Conservation (phyloP, 257 asterid species). For the Solanum okadae region DNA sequence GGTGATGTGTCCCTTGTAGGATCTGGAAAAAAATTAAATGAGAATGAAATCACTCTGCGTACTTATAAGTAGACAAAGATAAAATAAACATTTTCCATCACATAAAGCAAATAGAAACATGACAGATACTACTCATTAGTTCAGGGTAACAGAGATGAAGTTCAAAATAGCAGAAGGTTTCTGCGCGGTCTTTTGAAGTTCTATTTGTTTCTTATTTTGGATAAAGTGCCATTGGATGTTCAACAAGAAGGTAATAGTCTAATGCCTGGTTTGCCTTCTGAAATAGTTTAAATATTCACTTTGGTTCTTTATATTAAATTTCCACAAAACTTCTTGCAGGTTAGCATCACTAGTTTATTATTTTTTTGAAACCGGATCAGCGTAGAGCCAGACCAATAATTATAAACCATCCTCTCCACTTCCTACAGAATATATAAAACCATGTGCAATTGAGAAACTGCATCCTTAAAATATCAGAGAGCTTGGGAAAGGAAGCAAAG, state of each 20-base stretch:
- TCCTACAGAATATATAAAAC: background rate
- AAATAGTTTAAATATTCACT: background rate
- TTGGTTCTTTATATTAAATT: background rate
- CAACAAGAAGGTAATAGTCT: background rate
- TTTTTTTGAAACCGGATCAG: background rate
- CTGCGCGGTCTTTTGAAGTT: background rate
- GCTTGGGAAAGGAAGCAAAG: background rate
- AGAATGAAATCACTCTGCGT: background rate
- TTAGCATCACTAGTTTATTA: background rate
- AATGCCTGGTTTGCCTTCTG: background rate
- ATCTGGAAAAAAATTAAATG: constrained; percentile 15
- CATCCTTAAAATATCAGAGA: background rate
- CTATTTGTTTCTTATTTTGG: background rate
- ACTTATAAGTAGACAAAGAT: background rate
- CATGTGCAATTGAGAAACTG: background rate
- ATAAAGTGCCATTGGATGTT: background rate
- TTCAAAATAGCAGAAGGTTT: background rate
- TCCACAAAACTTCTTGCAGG: background rate
- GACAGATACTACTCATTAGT: background rate
- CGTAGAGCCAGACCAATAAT: background rate
- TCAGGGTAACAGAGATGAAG: background rate
- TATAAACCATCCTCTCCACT: background rate
- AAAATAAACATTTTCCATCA: background rate
- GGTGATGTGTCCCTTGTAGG: constrained; percentile 51
- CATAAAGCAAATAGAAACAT: background rate